phyloP scores from a whole-genome alignment of 768 basidiomycete species.

The Chalciporus piperatus region DNA sequence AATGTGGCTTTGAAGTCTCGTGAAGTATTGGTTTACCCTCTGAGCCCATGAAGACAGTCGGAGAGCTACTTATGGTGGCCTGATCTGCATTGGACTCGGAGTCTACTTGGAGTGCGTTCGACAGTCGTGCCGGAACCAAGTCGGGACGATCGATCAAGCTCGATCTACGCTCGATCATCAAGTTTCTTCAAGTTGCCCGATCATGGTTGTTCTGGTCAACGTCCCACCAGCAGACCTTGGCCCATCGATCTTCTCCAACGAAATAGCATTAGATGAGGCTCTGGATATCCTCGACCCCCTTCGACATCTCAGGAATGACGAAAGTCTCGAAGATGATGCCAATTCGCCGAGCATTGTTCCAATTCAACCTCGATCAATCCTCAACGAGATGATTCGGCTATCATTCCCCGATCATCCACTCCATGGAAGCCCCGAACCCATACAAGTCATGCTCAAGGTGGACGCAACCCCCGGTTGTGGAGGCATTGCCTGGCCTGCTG shows the following conservation, averaged over 20 bases:
- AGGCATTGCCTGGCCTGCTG: constrained; percentile 90
- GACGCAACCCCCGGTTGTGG: constrained; percentile 89
- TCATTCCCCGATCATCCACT: constrained; percentile 28
- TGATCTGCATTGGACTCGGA: too few species aligned
- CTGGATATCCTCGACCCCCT: constrained; percentile 59
- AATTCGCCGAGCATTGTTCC: constrained; percentile 43
- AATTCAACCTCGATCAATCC: constrained; percentile 49
- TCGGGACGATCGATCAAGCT: too few species aligned
- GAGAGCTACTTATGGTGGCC: too few species aligned
- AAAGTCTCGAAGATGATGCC: constrained; percentile 24
- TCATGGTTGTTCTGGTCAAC: not conserved
- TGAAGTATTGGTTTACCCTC: too few species aligned
- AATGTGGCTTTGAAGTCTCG: too few species aligned
- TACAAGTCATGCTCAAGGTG: constrained; percentile 49
- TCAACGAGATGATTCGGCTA: constrained; percentile 46
- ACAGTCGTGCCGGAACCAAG: too few species aligned
- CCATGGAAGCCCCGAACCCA: constrained; percentile 1
- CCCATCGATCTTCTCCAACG: constrained; percentile 15
- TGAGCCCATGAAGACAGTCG: too few species aligned
- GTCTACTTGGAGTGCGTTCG: too few species aligned
- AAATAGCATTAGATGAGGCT: constrained; percentile 50
- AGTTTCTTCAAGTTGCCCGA: too few species aligned
- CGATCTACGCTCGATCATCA: not conserved
- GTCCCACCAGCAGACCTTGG: constrained; percentile 11
- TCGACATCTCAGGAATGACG: constrained; percentile 52